Conservation (phyloP, 768 basidiomycete species). For the Gymnopilus dilepis region DNA sequence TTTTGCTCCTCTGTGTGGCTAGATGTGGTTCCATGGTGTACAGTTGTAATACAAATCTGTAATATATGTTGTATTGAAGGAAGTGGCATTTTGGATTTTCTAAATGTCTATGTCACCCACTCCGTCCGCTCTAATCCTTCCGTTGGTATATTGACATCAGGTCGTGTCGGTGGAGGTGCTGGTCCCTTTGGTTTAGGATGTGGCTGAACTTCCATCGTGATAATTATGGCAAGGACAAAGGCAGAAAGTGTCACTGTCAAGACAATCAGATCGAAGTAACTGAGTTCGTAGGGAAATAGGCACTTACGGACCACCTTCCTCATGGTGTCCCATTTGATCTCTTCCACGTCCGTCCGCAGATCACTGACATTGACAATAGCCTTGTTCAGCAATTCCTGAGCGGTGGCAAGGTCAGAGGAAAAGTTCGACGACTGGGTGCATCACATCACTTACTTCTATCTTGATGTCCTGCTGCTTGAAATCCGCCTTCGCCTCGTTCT, state of each 20-base stretch:
- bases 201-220: conserved; percentile 71
- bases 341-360: conserved; percentile 80
- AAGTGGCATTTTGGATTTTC: conserved; percentile 20
- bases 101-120: conserved; percentile 34
- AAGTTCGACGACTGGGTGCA: neutral
- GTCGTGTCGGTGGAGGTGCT: conserved; percentile 29
- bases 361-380: conserved; percentile 77
- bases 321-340: conserved; percentile 90
- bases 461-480: conserved; percentile 82
- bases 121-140: conserved; percentile 41
- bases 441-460: conserved; percentile 66
- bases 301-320: conserved; percentile 77
- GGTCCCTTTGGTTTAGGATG: conserved; percentile 37
- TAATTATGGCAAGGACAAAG: conserved; percentile 72
- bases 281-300: neutral
- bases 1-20: neutral
- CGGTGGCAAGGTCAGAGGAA: neutral
- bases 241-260: conserved; percentile 61
- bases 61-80: conserved; percentile 41
- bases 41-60: conserved; percentile 39
- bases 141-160: conserved; percentile 34
- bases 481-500: conserved; percentile 87
- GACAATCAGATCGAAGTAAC: conserved; percentile 8
- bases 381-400: conserved; percentile 77
- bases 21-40: conserved; percentile 35